Evolutionary conservation across 2,329 filamentous ascomycete genomes (phyloP).

Genomic region (Colletotrichum tropicale): DNA sequence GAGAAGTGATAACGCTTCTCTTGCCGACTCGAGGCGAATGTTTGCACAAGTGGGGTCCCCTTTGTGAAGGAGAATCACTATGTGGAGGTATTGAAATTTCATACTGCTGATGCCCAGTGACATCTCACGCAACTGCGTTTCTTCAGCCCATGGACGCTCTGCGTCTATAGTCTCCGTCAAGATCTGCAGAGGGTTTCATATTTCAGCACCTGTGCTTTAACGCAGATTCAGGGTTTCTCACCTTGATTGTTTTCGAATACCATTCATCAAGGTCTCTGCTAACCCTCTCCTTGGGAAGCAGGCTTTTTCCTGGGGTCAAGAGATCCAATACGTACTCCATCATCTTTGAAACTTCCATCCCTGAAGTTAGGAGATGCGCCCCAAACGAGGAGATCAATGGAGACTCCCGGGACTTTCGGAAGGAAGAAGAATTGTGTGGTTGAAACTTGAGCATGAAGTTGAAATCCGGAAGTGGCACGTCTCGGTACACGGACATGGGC

Average conservation of each 20-base stretch:
- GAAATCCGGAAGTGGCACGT: neutral
- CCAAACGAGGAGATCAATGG: neutral
- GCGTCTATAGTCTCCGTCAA: neutral
- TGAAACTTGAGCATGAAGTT: neutral
- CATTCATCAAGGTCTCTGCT: neutral
- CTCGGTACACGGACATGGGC: neutral
- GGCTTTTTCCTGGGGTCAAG: neutral
- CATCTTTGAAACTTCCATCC: neutral
- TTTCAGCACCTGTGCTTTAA: neutral
- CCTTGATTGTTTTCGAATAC: neutral
- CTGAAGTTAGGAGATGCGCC: neutral
- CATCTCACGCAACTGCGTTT: neutral
- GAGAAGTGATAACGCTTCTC: neutral
- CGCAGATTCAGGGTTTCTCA: neutral
- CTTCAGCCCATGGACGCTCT: neutral
- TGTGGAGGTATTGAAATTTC: neutral
- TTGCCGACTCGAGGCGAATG: neutral
- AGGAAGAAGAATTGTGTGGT: neutral
- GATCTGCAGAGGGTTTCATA: neutral
- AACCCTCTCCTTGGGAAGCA: neutral
- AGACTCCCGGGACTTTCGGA: neutral
- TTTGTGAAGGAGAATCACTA: slow-evolving; percentile 1
- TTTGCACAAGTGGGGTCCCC: neutral
- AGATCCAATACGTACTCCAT: neutral
- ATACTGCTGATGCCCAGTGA: neutral